phyloP scores from a whole-genome alignment of 108 stramenopile species.

The Nitzschia palea region DNA sequence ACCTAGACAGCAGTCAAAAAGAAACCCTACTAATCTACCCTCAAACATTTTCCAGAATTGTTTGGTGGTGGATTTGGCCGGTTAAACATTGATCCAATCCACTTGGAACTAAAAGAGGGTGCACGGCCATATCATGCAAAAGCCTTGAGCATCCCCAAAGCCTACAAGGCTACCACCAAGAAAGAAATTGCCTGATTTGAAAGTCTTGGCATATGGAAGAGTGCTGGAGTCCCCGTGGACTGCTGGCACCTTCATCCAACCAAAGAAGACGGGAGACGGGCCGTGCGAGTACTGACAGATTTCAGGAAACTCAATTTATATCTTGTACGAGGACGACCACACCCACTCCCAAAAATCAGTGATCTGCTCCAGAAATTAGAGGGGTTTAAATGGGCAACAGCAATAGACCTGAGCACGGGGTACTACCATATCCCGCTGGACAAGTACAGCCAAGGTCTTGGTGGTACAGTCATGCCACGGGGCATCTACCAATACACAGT shows the following conservation, averaged over 20 bases:
- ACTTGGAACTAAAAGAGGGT: not conserved
- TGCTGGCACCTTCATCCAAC: conserved; percentile 28
- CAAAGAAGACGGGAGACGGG: conserved; percentile 32
- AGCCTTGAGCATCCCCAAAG: conserved; percentile 16
- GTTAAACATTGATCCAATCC: not conserved
- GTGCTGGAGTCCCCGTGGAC: conserved; percentile 3
- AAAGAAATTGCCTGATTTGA: conserved; percentile 25
- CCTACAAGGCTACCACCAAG: conserved; percentile 19
- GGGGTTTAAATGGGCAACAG: conserved; percentile 13
- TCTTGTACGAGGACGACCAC: not conserved
- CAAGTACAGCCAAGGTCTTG: conserved; percentile 6
- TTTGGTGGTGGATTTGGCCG: not conserved
- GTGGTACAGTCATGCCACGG: conserved; percentile 43
- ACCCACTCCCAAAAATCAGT: conserved; percentile 19
- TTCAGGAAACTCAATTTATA: conserved; percentile 29
- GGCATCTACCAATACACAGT: conserved; percentile 41
- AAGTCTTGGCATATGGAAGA: conserved; percentile 15
- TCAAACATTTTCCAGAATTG: no score
- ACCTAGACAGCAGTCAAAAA: no score
- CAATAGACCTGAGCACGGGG: conserved; percentile 22
- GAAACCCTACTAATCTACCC: no score
- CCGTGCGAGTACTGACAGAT: conserved; percentile 35
- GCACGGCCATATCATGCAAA: conserved; percentile 28
- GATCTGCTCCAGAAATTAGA: conserved; percentile 11
- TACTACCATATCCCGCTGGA: conserved; percentile 12